Percentiles rank a stretch among this genome's conserved stretches.
These are phyloP conservation scores for Strobilomyces dryophilus DNA, from an alignment of 768 basidiomycete species.

Conservation along the genomic window DNA sequence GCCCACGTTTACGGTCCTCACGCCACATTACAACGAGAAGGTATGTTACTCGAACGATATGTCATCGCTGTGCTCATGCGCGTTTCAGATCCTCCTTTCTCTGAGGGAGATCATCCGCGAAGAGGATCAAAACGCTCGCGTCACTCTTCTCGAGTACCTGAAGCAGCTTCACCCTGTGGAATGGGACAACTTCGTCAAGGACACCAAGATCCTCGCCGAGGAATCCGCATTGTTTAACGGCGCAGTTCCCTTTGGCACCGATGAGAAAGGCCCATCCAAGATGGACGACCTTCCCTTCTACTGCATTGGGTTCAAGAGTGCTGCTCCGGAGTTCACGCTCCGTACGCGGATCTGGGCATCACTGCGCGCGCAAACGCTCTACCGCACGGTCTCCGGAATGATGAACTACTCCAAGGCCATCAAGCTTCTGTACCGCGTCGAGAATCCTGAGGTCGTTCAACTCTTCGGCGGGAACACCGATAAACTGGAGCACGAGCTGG, in stretches of 20 bases:
- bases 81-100: slow-evolving; percentile 80
- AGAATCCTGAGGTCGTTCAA: slow-evolving; percentile 99
- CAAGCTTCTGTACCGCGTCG: slow-evolving; percentile 98
- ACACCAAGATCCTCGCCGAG: slow-evolving; percentile 98
- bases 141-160: slow-evolving; percentile 95
- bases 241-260: slow-evolving; percentile 63
- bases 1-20: slow-evolving; percentile 98
- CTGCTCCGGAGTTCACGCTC: slow-evolving; percentile 96
- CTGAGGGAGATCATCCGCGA: slow-evolving; percentile 98
- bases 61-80: slow-evolving; percentile 1
- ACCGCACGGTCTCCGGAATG: slow-evolving; percentile 98
- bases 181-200: slow-evolving; percentile 99
- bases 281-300: slow-evolving; percentile 95
- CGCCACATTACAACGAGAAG: slow-evolving; percentile 99
- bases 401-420: slow-evolving; percentile 99
- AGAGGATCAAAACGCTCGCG: slow-evolving; percentile 94
- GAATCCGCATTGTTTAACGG: slow-evolving; percentile 88
- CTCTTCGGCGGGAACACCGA: slow-evolving; percentile 97
- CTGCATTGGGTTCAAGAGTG: slow-evolving; percentile 98
- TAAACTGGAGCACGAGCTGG: slow-evolving; percentile 91
- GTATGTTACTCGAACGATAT: slow-evolving; percentile 34
- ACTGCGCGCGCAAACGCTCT: slow-evolving; percentile 95
- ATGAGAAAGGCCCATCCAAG: slow-evolving; percentile 82
- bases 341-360: slow-evolving; percentile 99
- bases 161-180: slow-evolving; percentile 98